Conservation (phyloP, 495 filamentous ascomycete species). For the Ascobolus immersus region DNA sequence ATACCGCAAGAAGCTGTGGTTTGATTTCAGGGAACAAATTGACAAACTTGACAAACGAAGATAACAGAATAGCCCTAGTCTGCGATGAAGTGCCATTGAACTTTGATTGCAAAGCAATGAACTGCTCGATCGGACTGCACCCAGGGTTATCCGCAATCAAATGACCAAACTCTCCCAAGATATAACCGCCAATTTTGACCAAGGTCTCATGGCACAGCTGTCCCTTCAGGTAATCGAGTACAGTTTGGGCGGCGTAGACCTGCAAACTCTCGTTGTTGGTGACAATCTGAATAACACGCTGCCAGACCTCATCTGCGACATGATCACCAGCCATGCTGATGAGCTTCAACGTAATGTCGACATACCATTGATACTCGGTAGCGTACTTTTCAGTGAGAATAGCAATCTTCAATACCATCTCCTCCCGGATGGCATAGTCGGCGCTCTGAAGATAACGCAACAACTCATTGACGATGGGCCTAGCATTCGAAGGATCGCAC, state of each 20-base stretch:
- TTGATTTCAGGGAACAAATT: slow-evolving; percentile 99
- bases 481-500: slow-evolving; percentile 84
- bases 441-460: slow-evolving; percentile 85
- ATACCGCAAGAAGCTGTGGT: slow-evolving; percentile 71
- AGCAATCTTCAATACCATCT: slow-evolving; percentile 98
- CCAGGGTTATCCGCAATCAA: slow-evolving; percentile 83
- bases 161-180: slow-evolving; percentile 92
- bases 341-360: slow-evolving; percentile 83
- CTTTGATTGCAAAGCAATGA: slow-evolving; percentile 74
- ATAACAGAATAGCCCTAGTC: slow-evolving; percentile 80
- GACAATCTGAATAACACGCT: slow-evolving; percentile 94
- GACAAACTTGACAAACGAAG: slow-evolving; percentile 89
- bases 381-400: slow-evolving; percentile 97
- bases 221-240: slow-evolving; percentile 65
- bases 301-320: slow-evolving; percentile 98
- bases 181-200: slow-evolving; percentile 89
- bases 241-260: slow-evolving; percentile 83
- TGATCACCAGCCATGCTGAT: slow-evolving; percentile 95
- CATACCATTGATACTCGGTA: slow-evolving; percentile 96
- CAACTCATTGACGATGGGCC: slow-evolving; percentile 77
- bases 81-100: slow-evolving; percentile 69
- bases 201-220: slow-evolving; percentile 89
- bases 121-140: slow-evolving; percentile 94
- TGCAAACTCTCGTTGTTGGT: slow-evolving; percentile 98
- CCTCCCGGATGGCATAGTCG: slow-evolving; percentile 90